These are phyloP conservation scores for Ensete glaucum DNA, from an alignment of 176 grass and related monocot species.

Conservation along the genomic window DNA sequence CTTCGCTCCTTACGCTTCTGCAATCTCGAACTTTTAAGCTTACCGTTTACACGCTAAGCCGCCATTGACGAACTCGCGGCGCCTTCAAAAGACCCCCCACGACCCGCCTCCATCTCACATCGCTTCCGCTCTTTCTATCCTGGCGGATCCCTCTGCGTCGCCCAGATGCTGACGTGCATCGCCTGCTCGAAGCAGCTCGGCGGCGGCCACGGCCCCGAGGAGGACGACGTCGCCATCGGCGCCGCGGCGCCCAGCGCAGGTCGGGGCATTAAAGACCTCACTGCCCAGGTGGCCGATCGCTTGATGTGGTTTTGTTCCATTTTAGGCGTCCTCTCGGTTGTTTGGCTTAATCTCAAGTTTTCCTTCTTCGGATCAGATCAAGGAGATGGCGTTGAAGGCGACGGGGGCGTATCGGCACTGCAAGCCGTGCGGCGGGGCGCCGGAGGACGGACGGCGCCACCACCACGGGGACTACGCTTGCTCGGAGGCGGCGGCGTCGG, in stretches of 20 bases:
- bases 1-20: neutral
- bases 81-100: neutral
- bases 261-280: constrained; percentile 86
- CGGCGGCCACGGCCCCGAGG: constrained; percentile 42
- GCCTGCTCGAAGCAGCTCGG: constrained; percentile 75
- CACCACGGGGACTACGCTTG: constrained; percentile 35
- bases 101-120: neutral
- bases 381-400: constrained; percentile 90
- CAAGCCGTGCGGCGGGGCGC: constrained; percentile 66
- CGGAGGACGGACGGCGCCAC: constrained; percentile 19
- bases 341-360: neutral
- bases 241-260: constrained; percentile 56
- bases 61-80: no score
- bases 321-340: neutral
- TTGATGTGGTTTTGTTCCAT: neutral
- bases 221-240: constrained; percentile 9
- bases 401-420: constrained; percentile 92
- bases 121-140: neutral
- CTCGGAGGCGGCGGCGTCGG: constrained; percentile 40
- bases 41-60: no score
- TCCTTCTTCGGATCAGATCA: constrained; percentile 42
- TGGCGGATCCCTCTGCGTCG: neutral
- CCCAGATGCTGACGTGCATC: constrained; percentile 84
- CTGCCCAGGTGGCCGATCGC: constrained; percentile 43
- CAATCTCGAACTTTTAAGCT: neutral